Evolutionary conservation across 2,329 filamentous ascomycete genomes (phyloP), one percentile per base, ranked within the genome.

Genomic region (Aspergillus hortae): DNA sequence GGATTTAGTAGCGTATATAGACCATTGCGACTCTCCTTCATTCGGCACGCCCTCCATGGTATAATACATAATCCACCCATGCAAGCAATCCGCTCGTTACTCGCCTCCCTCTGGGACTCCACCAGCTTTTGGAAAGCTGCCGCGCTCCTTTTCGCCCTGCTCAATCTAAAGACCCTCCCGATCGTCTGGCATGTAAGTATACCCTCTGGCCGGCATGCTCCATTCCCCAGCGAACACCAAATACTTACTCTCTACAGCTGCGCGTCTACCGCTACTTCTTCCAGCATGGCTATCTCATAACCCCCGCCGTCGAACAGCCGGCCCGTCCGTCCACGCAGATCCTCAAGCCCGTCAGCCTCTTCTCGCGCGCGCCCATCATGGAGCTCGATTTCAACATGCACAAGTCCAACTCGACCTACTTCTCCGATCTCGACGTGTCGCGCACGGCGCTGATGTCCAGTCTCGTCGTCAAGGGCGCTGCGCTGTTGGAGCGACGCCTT

Each of bases 381-480:
- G 90, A 95, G 71, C 88, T 85, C 65, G 90, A 95, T 73, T 89
- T 90, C 75, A 92, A 92, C 74, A 67, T 90, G 32, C 87, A 91
- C 78, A 90, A 90, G 69, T 85, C 84, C 57, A 88, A 90, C 75
- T 82, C 81, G 56, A 94, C 90, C 40, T 95, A 94, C 77, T 94
- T 94, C 68, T 77, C 85, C 62, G 90, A 95, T 70, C 84, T 92
- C 56, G 90, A 95, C 71, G 82, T 92, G 50, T 84, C 86, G 40
- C 86, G 92, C 44, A 87, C 87, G 1, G 88, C 94, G 56, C 81
- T 92, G 12, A 83, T 94, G 49, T 85, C 85, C 48, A 82, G 82
- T 61, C 74, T 90, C 4, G 71, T 85, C 35, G 78, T 79, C 14
- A 77, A 79, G 0, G 83, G 82, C 2, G 74, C 85, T 56, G 69